phyloP scores from a whole-genome alignment of 1,139 yeast species.

The Suzukiozyma palmioleophila region DNA sequence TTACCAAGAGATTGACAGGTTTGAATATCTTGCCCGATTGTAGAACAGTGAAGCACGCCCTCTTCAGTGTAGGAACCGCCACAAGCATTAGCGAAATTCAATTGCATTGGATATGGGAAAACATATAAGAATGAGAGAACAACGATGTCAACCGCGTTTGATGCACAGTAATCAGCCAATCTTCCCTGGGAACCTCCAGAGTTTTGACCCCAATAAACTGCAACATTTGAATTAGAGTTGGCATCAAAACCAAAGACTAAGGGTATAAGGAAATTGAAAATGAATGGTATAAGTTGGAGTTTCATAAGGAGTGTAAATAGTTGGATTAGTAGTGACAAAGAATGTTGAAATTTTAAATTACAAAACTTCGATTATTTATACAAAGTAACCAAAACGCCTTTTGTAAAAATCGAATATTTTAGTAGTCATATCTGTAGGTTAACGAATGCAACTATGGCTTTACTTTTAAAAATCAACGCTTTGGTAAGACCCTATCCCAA shows the following conservation, averaged over 20 bases:
- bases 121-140: constrained; percentile 64
- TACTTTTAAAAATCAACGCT: too few relatives aligned
- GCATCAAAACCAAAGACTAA: constrained; percentile 35
- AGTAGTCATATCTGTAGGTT: too few relatives aligned
- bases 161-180: constrained; percentile 64
- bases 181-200: constrained; percentile 60
- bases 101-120: constrained; percentile 46
- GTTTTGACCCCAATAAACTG: constrained; percentile 89
- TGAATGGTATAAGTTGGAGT: background rate
- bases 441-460: too few relatives aligned
- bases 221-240: constrained; percentile 54
- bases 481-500: too few relatives aligned
- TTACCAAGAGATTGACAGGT: constrained; percentile 83
- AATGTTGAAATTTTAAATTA: background rate
- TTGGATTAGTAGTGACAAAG: background rate
- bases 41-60: constrained; percentile 57
- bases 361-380: background rate
- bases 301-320: constrained; percentile 3
- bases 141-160: constrained; percentile 66
- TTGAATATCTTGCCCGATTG: constrained; percentile 68
- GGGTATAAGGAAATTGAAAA: constrained; percentile 5
- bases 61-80: constrained; percentile 41
- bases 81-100: constrained; percentile 74
- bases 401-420: background rate
- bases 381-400: background rate